Conservation (phyloP, 306 rosid species). For the Corylus avellana region DNA sequence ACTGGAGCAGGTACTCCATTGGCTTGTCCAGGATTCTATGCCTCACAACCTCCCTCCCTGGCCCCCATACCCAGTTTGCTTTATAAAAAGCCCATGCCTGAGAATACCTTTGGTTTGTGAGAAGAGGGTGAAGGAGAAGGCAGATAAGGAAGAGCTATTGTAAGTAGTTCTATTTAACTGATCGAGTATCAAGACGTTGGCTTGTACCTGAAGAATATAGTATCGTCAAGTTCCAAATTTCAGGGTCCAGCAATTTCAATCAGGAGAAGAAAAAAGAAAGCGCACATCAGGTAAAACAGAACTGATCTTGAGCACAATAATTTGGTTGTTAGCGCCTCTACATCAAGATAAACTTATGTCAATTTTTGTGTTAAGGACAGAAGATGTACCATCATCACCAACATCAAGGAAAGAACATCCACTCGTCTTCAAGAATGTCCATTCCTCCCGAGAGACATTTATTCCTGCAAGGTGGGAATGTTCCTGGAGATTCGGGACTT, state of each 20-base stretch:
- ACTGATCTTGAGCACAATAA: conserved; percentile 24
- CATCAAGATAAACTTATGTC: conserved; percentile 20
- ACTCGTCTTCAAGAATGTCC: conserved; percentile 55
- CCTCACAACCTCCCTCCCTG: conserved; percentile 24
- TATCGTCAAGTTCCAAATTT: conserved; percentile 28
- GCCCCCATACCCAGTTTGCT: conserved; percentile 33
- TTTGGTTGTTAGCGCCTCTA: conserved; percentile 18
- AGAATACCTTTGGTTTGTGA: conserved; percentile 42
- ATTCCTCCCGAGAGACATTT: conserved; percentile 68
- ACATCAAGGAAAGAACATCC: conserved; percentile 54
- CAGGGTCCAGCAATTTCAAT: conserved; percentile 28
- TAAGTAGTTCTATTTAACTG: conserved; percentile 28
- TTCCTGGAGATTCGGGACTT: conserved; percentile 71
- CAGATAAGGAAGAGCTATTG: conserved; percentile 30
- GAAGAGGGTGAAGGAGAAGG: conserved; percentile 30
- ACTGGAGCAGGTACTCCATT: conserved; percentile 42
- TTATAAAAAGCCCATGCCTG: conserved; percentile 60
- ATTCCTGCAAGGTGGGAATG: conserved; percentile 69
- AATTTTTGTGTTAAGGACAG: conserved; percentile 20
- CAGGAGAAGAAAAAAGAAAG: conserved; percentile 16
- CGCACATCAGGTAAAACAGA: conserved; percentile 33
- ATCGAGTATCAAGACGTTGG: conserved; percentile 18
- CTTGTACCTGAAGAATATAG: conserved; percentile 26
- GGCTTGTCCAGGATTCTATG: conserved; percentile 58
- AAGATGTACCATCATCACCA: conserved; percentile 67